Percentiles rank a stretch among this genome's conserved stretches.
These are phyloP conservation scores for Cryptosporidium muris DNA, from an alignment of 169 alveolate genomes.

Conservation along the genomic window DNA sequence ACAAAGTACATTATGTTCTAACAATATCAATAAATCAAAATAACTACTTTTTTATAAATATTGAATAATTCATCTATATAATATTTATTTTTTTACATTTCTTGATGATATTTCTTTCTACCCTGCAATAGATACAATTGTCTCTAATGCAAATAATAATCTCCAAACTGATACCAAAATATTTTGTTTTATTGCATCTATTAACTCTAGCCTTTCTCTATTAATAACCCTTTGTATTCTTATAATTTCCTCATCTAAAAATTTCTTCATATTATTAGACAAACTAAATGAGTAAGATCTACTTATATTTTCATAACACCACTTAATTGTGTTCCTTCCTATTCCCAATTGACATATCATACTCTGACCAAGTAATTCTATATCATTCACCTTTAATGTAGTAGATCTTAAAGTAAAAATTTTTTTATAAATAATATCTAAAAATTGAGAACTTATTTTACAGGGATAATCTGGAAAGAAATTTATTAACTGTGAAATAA, in stretches of 20 bases:
- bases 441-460: slow-evolving; percentile 24
- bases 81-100: too few relatives aligned
- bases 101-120: too few relatives aligned
- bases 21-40: too few relatives aligned
- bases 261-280: slow-evolving; percentile 1
- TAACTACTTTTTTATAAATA: too few relatives aligned
- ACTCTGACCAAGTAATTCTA: slow-evolving; percentile 10
- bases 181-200: neutral
- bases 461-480: slow-evolving; percentile 13
- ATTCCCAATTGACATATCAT: slow-evolving; percentile 6
- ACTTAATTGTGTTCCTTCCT: slow-evolving; percentile 8
- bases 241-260: neutral
- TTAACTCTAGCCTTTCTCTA: slow-evolving; percentile 4
- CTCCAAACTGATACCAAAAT: neutral
- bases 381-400: neutral
- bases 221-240: slow-evolving; percentile 18
- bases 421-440: slow-evolving; percentile 2
- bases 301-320: slow-evolving; percentile 23
- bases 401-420: slow-evolving; percentile 2
- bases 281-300: neutral
- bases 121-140: neutral
- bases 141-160: slow-evolving; percentile 8
- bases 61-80: too few relatives aligned
- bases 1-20: too few relatives aligned
- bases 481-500: slow-evolving; percentile 1